Base-by-base conservation (phyloP, 2,329 filamentous ascomycete genomes). In the Plenodomus lindquistii region DNA sequence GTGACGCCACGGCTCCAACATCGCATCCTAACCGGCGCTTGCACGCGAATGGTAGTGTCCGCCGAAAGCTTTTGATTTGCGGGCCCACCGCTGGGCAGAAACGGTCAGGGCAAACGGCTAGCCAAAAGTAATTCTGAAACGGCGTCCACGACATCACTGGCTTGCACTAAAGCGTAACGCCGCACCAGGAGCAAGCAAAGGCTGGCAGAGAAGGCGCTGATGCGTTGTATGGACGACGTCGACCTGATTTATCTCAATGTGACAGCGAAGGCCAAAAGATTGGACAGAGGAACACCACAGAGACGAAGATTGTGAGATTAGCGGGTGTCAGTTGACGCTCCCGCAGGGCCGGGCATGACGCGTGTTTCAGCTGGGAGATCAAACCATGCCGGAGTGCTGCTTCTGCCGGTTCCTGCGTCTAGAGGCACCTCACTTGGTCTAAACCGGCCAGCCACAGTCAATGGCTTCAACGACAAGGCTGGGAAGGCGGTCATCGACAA, bases 281-380 rank as follows among this genome's bases (percentile, higher is more conserved):
- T 53, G 55, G 50, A 48, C 18, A 27, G 27, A 29, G 19, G 35
- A 40, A 37, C 40, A 43, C 43, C 40, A 40, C 44, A 37, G 24
- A 29, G 46, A 37, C 45, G 39, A 20, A 17, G 13, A 15, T 36
- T 29, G 45, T 34, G 48, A 50, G 42, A 53, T 54, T 43, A 45
- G 52, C 49, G 42, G 49, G 46, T 36, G 42, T 46, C 46, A 52
- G 52, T 57, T 50, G 50, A 27, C 45, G 49, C 53, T 63, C 54
- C 56, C 53, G 58, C 51, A 44, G n/a, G 40, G 46, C 47, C 45
- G 44, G 48, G 48, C 52, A 53, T 42, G 40, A 48, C 54, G 52
- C 57, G 60, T 45, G 69, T 72, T 72, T 72, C 69, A 72, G 67
- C 38, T 55, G 46, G 65, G 48, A 63, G 65, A 71, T 71, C 67